A percentile compares a stretch with the other conserved stretches of the same genome.
Evolutionary conservation across 164 flowering plant genomes (phyloP).

Genomic region (Stephania japonica): DNA sequence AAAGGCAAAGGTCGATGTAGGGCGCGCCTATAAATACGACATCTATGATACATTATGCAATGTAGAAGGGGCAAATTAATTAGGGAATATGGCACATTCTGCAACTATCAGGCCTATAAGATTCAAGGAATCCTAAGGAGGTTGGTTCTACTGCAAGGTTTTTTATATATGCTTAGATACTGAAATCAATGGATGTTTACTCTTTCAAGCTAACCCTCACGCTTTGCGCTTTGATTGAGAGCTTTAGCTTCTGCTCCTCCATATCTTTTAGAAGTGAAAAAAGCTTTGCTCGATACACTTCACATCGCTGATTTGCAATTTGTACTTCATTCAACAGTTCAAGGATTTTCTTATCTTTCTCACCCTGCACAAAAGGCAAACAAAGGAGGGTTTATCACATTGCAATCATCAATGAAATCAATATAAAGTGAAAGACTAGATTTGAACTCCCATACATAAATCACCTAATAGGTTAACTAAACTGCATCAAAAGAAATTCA

Average conservation of each 20-base stretch:
- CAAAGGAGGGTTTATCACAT: background rate
- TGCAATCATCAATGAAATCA: background rate
- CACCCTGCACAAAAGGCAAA: constrained; percentile 5
- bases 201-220: constrained; percentile 51
- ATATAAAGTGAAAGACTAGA: background rate
- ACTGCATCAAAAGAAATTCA: too few relatives aligned
- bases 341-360: constrained; percentile 43
- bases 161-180: background rate
- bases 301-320: constrained; percentile 41
- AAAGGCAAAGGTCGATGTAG: background rate
- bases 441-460: background rate
- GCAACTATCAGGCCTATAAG: background rate
- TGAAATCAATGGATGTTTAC: background rate
- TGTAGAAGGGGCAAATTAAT: background rate
- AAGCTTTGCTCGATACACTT: constrained; percentile 55
- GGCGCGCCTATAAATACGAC: background rate
- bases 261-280: constrained; percentile 59
- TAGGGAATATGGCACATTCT: background rate
- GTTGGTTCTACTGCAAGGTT: background rate
- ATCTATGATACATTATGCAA: background rate
- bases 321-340: constrained; percentile 53
- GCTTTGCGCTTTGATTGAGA: constrained; percentile 62
- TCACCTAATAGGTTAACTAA: background rate
- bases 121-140: background rate
- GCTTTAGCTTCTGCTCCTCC: constrained; percentile 70